A percentile compares a stretch with the other conserved stretches of the same genome.
phyloP scores from a whole-genome alignment of 2,329 filamentous ascomycete species.

The Botryotinia globosa region DNA sequence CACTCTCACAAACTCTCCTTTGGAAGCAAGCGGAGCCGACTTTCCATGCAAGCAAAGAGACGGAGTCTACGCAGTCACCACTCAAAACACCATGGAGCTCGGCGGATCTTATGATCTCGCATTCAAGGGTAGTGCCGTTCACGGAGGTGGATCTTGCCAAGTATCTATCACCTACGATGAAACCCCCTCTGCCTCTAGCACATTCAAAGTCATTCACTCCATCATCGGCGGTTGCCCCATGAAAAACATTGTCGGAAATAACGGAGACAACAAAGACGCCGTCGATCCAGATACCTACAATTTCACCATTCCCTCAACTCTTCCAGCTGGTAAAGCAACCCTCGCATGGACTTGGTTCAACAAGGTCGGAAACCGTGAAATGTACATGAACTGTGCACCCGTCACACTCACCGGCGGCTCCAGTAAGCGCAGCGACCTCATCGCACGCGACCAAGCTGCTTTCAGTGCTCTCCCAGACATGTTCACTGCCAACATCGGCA shows the following conservation, averaged over 20 bases:
- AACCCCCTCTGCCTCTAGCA: constrained; percentile 60
- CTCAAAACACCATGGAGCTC: constrained; percentile 54
- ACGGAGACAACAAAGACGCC: constrained; percentile 47
- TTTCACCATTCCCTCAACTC: constrained; percentile 67
- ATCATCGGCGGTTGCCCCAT: constrained; percentile 83
- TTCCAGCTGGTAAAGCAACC: constrained; percentile 73
- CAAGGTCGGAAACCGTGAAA: constrained; percentile 85
- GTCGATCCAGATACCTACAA: constrained; percentile 57
- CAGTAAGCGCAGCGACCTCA: constrained; percentile 38
- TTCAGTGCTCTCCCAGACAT: constrained; percentile 67
- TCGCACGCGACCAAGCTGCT: constrained; percentile 45
- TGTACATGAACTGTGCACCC: constrained; percentile 96
- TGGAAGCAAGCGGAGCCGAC: constrained; percentile 53
- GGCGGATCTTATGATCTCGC: constrained; percentile 60
- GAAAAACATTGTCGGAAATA: constrained; percentile 54
- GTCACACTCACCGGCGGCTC: constrained; percentile 58
- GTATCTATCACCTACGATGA: constrained; percentile 79
- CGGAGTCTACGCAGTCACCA: constrained; percentile 46
- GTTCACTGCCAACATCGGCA: constrained; percentile 67
- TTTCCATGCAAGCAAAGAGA: constrained; percentile 79
- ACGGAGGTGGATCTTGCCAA: constrained; percentile 93
- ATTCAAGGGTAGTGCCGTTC: constrained; percentile 71
- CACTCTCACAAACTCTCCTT: constrained; percentile 60
- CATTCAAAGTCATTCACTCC: constrained; percentile 88
- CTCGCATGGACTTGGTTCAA: constrained; percentile 97